Conservation (phyloP, 805 yeast genomes). For the Scheffersomyces spartinae region DNA sequence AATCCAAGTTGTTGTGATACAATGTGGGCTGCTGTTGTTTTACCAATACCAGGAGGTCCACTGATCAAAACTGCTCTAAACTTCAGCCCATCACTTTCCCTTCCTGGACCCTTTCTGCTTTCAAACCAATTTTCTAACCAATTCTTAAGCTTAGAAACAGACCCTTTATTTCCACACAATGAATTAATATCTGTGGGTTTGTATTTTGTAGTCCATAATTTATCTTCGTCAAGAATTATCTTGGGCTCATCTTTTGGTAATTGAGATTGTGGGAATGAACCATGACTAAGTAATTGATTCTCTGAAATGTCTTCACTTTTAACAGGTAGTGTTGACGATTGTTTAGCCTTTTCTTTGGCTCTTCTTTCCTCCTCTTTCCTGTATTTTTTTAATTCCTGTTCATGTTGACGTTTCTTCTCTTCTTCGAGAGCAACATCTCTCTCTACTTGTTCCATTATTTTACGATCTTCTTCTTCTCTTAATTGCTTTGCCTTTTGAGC, state of each 20-base stretch:
- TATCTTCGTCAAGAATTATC: slow-evolving; percentile 43
- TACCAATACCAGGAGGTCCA: slow-evolving; percentile 85
- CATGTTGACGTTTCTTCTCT: slow-evolving; percentile 10
- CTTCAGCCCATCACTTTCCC: slow-evolving; percentile 55
- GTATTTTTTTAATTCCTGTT: too few relatives aligned
- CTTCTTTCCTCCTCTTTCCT: slow-evolving; percentile 3
- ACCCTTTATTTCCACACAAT: slow-evolving; percentile 84
- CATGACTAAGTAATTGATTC: too few relatives aligned
- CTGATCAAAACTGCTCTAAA: slow-evolving; percentile 77
- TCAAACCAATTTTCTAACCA: slow-evolving; percentile 79
- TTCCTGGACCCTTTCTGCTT: slow-evolving; percentile 39
- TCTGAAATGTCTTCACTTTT: too few relatives aligned
- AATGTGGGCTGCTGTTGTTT: slow-evolving; percentile 72
- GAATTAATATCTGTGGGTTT: slow-evolving; percentile 73
- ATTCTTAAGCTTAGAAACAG: slow-evolving; percentile 46
- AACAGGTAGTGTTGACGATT: too few relatives aligned
- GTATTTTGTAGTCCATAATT: slow-evolving; percentile 86
- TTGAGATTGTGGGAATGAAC: too few relatives aligned
- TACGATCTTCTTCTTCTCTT: slow-evolving; percentile 54
- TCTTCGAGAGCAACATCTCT: slow-evolving; percentile 33
- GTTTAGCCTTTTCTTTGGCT: slow-evolving; percentile 2
- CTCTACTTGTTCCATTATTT: slow-evolving; percentile 32
- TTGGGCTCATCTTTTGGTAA: slow-evolving; percentile 3
- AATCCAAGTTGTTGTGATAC: slow-evolving; percentile 60
- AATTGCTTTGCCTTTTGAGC: slow-evolving; percentile 68